Evolutionary conservation across 2,329 filamentous ascomycete species (phyloP).

Genomic region (Curvularia sp.): DNA sequence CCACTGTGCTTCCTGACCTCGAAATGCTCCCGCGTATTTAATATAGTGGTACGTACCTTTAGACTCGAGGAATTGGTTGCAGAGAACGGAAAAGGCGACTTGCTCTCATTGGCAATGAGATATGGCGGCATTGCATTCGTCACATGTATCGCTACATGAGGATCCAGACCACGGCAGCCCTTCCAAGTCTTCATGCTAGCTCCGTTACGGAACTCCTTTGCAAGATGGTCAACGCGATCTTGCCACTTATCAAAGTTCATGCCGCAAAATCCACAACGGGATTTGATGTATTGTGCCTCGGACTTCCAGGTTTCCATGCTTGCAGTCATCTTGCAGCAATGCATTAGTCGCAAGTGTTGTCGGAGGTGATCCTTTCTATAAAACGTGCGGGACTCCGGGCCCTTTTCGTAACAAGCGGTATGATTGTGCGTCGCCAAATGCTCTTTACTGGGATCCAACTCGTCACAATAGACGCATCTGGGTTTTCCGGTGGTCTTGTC

Average conservation of each 20-base stretch:
- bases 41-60: constrained; percentile 29
- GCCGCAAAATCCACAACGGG: constrained; percentile 63
- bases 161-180: constrained; percentile 62
- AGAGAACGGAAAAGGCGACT: constrained; percentile 57
- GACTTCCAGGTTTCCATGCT: constrained; percentile 71
- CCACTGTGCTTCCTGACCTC: background rate
- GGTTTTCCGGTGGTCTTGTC: constrained; percentile 64
- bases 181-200: constrained; percentile 63
- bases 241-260: constrained; percentile 59
- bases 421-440: constrained; percentile 69
- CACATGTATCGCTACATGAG: constrained; percentile 57
- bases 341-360: constrained; percentile 67
- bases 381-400: constrained; percentile 67
- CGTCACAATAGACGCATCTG: constrained; percentile 67
- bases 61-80: constrained; percentile 50
- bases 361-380: constrained; percentile 69
- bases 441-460: constrained; percentile 60
- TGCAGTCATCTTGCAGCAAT: constrained; percentile 66
- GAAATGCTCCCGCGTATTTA: constrained; percentile 5
- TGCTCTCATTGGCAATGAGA: constrained; percentile 58
- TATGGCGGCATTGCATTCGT: constrained; percentile 62
- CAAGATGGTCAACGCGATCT: constrained; percentile 61
- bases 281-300: constrained; percentile 61
- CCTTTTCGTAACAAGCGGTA: constrained; percentile 71
- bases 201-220: constrained; percentile 63